Conservation (phyloP, 2,329 filamentous ascomycete species). For the Byssochlamys sp. region DNA sequence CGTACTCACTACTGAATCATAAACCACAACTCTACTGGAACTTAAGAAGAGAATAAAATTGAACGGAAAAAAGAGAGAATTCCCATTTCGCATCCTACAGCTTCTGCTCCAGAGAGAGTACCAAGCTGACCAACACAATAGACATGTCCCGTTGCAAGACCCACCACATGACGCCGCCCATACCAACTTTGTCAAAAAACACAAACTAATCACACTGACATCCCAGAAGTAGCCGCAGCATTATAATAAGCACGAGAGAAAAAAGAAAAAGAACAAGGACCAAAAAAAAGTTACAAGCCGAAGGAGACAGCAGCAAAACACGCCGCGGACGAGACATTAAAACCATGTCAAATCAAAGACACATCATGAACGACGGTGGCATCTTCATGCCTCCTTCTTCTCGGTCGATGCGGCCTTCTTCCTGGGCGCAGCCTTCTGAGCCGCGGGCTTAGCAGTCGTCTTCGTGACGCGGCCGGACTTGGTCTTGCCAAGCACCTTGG, state of each 20-base stretch:
- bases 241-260: constrained; percentile 14
- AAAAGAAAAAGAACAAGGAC: constrained; percentile 17
- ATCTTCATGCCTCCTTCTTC: constrained; percentile 21
- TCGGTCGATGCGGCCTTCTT: constrained; percentile 33
- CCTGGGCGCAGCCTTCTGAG: constrained; percentile 38
- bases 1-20: neutral
- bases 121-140: constrained; percentile 3
- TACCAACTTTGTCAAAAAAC: constrained; percentile 18
- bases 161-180: constrained; percentile 29
- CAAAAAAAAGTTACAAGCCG: constrained; percentile 15
- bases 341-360: neutral
- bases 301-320: constrained; percentile 9
- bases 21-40: neutral
- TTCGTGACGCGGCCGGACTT: constrained; percentile 80
- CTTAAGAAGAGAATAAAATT: neutral
- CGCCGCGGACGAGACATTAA: constrained; percentile 11
- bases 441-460: constrained; percentile 41
- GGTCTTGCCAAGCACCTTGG: constrained; percentile 65
- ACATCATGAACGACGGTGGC: constrained; percentile 7
- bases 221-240: constrained; percentile 14
- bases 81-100: neutral
- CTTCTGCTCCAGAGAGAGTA: neutral
- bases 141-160: constrained; percentile 22
- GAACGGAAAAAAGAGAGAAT: constrained; percentile 2
- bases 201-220: constrained; percentile 13